A percentile compares a stretch with the other conserved stretches of the same genome.
phyloP scores from a whole-genome alignment of 2,329 filamentous ascomycete species.

The Aspergillus sp. region DNA sequence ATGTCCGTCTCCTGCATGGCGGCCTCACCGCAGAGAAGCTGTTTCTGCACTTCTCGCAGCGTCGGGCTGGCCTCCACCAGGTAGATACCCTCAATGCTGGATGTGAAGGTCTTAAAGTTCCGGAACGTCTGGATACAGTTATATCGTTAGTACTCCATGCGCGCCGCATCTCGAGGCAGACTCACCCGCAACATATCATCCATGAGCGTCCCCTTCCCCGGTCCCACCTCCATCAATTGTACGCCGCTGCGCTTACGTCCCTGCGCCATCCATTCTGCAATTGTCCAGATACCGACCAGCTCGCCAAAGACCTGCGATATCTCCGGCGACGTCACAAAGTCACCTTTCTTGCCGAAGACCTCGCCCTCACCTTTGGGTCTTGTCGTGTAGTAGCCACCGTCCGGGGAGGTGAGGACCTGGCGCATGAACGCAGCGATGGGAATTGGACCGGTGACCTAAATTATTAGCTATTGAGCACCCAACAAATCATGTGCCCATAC shows the following conservation, averaged over 20 bases:
- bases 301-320: constrained; percentile 98
- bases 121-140: constrained; percentile 64
- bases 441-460: constrained; percentile 78
- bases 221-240: constrained; percentile 89
- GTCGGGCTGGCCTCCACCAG: constrained; percentile 89
- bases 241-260: constrained; percentile 70
- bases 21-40: constrained; percentile 72
- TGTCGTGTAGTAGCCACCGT: constrained; percentile 91
- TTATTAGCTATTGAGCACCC: constrained; percentile 5
- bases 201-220: constrained; percentile 93
- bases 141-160: constrained; percentile 4
- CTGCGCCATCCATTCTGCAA: constrained; percentile 95
- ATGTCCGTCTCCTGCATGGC: constrained; percentile 68
- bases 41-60: constrained; percentile 73
- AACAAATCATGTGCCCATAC: constrained; percentile 43
- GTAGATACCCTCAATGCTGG: constrained; percentile 81
- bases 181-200: constrained; percentile 87
- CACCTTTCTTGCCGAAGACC: constrained; percentile 88
- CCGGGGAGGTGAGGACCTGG: constrained; percentile 89
- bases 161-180: constrained; percentile 5
- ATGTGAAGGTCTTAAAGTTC: constrained; percentile 74
- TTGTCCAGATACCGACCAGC: constrained; percentile 88
- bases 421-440: constrained; percentile 96
- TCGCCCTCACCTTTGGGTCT: constrained; percentile 67
- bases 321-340: constrained; percentile 96